Evolutionary conservation across 1,284 basidiomycete genomes (phyloP).

Genomic region (Ganoderma leucocontextum): DNA sequence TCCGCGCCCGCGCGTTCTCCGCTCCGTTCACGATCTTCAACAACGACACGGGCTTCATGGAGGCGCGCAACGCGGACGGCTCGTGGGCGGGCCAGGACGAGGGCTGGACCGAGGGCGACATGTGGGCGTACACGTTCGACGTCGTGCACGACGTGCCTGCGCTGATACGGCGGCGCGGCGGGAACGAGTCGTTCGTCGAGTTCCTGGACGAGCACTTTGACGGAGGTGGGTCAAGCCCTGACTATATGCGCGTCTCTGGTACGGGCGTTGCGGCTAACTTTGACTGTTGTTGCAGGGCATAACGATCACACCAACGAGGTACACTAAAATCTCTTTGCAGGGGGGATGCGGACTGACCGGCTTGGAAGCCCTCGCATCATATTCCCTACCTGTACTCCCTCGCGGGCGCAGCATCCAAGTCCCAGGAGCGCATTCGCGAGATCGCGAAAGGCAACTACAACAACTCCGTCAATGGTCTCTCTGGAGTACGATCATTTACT

Average conservation of each 20-base stretch:
- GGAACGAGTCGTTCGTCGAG: constrained; percentile 66
- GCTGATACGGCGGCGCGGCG: constrained; percentile 72
- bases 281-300: constrained; percentile 58
- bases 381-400: constrained; percentile 85
- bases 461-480: constrained; percentile 69
- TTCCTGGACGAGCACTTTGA: constrained; percentile 83
- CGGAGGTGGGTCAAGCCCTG: constrained; percentile 51
- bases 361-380: constrained; percentile 76
- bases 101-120: constrained; percentile 87
- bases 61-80: constrained; percentile 75
- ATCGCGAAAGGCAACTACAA: constrained; percentile 75
- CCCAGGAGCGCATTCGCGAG: constrained; percentile 74
- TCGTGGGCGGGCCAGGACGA: constrained; percentile 74
- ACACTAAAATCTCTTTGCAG: constrained; percentile 12
- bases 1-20: constrained; percentile 62
- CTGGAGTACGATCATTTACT: constrained; percentile 57
- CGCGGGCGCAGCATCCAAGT: constrained; percentile 72
- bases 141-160: constrained; percentile 77
- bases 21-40: constrained; percentile 79
- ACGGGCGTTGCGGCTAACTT: not conserved
- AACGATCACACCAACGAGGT: constrained; percentile 89
- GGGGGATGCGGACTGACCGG: not conserved
- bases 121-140: constrained; percentile 85
- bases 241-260: not conserved
- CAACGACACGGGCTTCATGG: constrained; percentile 79